phyloP scores from a whole-genome alignment of 805 yeast species.

The Ogataea siamensis region DNA sequence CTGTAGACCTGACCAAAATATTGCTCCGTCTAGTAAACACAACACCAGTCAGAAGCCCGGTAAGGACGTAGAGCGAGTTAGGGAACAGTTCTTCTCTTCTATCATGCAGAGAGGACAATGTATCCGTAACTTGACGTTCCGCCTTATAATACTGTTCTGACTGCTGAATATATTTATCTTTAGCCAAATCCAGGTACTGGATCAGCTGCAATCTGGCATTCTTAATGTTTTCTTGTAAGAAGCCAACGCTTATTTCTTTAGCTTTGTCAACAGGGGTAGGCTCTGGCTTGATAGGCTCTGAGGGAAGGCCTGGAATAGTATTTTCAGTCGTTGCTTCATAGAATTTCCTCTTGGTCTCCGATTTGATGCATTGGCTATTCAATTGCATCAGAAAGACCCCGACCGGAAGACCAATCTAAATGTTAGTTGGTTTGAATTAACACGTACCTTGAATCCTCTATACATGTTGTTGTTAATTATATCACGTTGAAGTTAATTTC shows the following conservation, averaged over 20 bases:
- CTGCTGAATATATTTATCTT: slow-evolving; percentile 42
- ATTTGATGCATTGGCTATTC: slow-evolving; percentile 7
- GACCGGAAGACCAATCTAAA: slow-evolving; percentile 6
- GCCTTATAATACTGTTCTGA: slow-evolving; percentile 50
- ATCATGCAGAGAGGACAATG: slow-evolving; percentile 62
- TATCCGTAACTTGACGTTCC: slow-evolving; percentile 62
- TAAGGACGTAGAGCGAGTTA: slow-evolving; percentile 61
- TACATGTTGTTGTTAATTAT: slow-evolving; percentile 7
- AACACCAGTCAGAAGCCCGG: slow-evolving; percentile 71
- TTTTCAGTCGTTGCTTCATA: slow-evolving; percentile 21
- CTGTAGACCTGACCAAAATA: slow-evolving; percentile 47
- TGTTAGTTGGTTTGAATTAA: slow-evolving; percentile 3
- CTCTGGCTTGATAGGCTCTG: slow-evolving; percentile 12
- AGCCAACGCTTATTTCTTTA: slow-evolving; percentile 16
- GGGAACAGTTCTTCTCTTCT: slow-evolving; percentile 70
- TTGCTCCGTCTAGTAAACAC: slow-evolving; percentile 69
- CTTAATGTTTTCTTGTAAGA: slow-evolving; percentile 48
- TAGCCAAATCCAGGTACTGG: slow-evolving; percentile 35
- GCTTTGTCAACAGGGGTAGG: slow-evolving; percentile 21
- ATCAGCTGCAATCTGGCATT: slow-evolving; percentile 44
- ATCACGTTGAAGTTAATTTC: slow-evolving; percentile 2
- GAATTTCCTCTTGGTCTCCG: slow-evolving; percentile 31
- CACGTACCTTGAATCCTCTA: slow-evolving; percentile 12
- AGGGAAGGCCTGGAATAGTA: slow-evolving; percentile 26
- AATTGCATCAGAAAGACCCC: neutral